Evolutionary conservation across 139 green algal genomes (phyloP).

Genomic region (Chlamydomonas schloesseri): DNA sequence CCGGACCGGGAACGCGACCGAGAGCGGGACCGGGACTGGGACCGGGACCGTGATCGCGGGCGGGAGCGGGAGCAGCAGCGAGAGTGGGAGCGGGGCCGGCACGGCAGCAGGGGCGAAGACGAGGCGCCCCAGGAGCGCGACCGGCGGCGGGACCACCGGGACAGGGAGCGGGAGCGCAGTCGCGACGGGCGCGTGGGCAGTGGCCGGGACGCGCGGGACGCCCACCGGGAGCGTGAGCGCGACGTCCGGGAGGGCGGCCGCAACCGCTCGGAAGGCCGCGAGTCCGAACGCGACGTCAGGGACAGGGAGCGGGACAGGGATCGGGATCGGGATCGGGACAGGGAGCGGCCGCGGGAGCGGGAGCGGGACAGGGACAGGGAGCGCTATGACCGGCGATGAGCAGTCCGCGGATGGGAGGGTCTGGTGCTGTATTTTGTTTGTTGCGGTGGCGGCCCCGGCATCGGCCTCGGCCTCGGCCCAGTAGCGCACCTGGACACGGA

Average conservation of each 20-base stretch:
- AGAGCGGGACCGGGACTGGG: neutral
- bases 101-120: neutral
- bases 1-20: neutral
- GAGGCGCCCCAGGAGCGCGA: neutral
- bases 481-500: too few relatives aligned
- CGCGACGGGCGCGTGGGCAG: too few relatives aligned
- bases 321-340: neutral
- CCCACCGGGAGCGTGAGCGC: neutral
- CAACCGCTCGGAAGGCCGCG: neutral
- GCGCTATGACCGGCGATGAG: neutral
- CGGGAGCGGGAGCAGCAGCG: too few relatives aligned
- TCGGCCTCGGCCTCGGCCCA: too few relatives aligned
- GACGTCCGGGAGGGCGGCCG: neutral
- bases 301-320: neutral
- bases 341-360: neutral
- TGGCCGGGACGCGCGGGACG: neutral
- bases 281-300: neutral
- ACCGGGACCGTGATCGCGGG: neutral
- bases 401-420: too few relatives aligned
- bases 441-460: too few relatives aligned
- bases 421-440: too few relatives aligned
- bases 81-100: neutral
- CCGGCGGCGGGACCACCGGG: neutral
- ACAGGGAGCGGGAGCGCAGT: neutral
- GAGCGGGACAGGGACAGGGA: neutral